Base-by-base conservation (phyloP, 495 filamentous ascomycete species). In the Penicillium goetzii region DNA sequence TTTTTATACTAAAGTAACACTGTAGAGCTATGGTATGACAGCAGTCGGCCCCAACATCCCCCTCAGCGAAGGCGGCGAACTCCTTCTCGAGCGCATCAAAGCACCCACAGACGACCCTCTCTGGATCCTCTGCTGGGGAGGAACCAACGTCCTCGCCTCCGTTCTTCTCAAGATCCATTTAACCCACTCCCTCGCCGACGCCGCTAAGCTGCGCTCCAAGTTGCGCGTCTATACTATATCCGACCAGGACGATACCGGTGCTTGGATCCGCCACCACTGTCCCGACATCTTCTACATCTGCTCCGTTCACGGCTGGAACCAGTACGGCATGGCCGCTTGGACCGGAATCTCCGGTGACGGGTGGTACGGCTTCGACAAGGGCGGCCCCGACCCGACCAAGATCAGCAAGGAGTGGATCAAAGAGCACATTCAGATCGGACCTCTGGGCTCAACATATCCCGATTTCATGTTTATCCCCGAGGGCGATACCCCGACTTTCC, bases 201-300 rank as follows among this genome's bases (percentile, higher is more conserved):
- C 72, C 2, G 67, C 64, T 0, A 55, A 49, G 4, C 51, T 84
- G 6, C 65, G 70, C 5, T 73, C 75, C 9, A 77, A 76, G 54
- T 62, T 83, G 0, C 76, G 81, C 34, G 73, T 83, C 28, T 83
- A 83, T 61, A 68, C 82, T 30, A 79, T 83, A 43, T 80, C 76
- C 10, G 81, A 83, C 66, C 82, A 83, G 63, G 82, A 84, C 60
- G 76, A 84, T 59, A 79, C 79, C 0, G 80, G 78, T 0, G 59
- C 73, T 5, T 84, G 82, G 82, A 80, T 83, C 52, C 77, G 81
- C 1, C 60, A 69, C 26, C 69, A 74, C 10, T 83, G 74, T 63
- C 78, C 81, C 0, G 76, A 78, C 36, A 62, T 83, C 26, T 80
- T 80, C 64, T 83, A 80, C 65, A 82, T 83, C 51, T 67, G 63